Evolutionary conservation across 805 yeast genomes (phyloP).

Genomic region (Monosporozyma yasuniensis): DNA sequence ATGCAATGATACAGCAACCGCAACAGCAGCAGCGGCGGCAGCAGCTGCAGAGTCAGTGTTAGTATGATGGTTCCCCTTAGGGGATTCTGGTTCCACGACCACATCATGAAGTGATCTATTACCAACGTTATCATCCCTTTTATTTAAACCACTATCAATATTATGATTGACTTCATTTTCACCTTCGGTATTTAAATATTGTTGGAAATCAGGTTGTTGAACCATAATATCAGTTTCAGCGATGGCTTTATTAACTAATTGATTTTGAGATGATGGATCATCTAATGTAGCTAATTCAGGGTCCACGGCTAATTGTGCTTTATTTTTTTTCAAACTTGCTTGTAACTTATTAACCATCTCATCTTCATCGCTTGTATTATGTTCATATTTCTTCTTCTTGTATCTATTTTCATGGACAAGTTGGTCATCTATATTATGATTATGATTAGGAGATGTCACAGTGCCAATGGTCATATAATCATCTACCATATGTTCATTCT

Average conservation of each 20-base stretch:
- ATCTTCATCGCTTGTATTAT: conserved; percentile 4
- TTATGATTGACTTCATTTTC: conserved; percentile 8
- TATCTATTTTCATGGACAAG: not conserved
- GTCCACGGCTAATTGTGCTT: conserved; percentile 38
- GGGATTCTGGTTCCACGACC: conserved; percentile 1
- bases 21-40: not conserved
- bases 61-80: not conserved
- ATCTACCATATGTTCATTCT: conserved; percentile 8
- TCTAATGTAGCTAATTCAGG: conserved; percentile 49
- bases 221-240: conserved; percentile 60
- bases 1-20: not conserved
- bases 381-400: conserved; percentile 11
- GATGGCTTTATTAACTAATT: conserved; percentile 60
- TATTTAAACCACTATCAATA: not conserved
- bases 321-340: conserved; percentile 3
- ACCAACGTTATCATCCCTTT: conserved; percentile 8
- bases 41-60: not conserved
- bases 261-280: conserved; percentile 42
- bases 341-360: conserved; percentile 3
- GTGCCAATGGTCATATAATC: not conserved
- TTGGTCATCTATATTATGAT: not conserved
- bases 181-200: conserved; percentile 26
- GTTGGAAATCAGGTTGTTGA: conserved; percentile 34
- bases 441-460: not conserved
- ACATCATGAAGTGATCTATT: not conserved